phyloP scores from a whole-genome alignment of 2,329 filamentous ascomycete genomes.

The Penicillium psychrosexuale region DNA sequence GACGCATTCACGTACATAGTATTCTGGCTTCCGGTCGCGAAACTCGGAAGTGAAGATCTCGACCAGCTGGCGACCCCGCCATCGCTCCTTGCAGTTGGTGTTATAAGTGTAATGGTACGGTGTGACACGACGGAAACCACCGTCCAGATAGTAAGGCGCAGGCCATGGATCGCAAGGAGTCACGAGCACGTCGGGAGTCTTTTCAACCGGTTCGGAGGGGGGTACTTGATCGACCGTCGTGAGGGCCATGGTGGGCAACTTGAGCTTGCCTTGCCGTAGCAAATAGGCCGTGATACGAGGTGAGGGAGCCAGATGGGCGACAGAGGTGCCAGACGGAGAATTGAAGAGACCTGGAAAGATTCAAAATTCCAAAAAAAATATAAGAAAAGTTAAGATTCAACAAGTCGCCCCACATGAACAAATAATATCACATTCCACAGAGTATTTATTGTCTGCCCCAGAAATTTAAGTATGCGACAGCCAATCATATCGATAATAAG shows the following conservation, averaged over 20 bases:
- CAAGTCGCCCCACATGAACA: background rate
- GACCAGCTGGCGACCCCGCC: constrained; percentile 75
- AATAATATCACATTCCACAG: background rate
- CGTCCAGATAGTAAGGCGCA: constrained; percentile 76
- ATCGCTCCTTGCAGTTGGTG: constrained; percentile 68
- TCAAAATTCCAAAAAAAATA: background rate
- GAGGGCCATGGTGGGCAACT: constrained; percentile 39
- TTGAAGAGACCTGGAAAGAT: background rate
- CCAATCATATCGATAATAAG: background rate
- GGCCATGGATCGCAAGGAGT: constrained; percentile 49
- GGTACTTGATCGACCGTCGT: constrained; percentile 31
- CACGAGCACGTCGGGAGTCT: constrained; percentile 28
- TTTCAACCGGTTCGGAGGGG: constrained; percentile 25
- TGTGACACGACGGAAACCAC: constrained; percentile 56
- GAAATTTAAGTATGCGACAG: background rate
- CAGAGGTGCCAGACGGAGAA: background rate
- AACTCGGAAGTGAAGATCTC: constrained; percentile 93
- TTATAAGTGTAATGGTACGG: constrained; percentile 50
- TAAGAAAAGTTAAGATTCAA: background rate
- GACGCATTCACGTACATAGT: constrained; percentile 66
- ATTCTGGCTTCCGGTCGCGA: constrained; percentile 77
- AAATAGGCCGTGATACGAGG: constrained; percentile 41
- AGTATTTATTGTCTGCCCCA: background rate
- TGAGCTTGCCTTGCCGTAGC: constrained; percentile 35
- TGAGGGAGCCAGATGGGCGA: constrained; percentile 36